phyloP scores from a whole-genome alignment of 2,329 filamentous ascomycete genomes.

The Nakataea oryzae region DNA sequence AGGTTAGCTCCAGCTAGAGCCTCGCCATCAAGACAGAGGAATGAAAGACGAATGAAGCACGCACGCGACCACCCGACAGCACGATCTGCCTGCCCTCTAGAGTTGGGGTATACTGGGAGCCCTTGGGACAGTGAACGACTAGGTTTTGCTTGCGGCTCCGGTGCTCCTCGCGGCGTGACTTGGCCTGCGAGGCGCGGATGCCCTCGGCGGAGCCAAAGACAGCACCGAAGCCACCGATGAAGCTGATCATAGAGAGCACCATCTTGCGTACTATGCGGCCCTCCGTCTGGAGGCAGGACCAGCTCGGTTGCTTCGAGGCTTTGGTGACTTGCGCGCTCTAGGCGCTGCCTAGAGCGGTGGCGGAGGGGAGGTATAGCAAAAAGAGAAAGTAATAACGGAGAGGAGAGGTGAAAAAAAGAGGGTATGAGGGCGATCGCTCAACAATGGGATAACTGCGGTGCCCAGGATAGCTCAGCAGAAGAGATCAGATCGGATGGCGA shows the following conservation, averaged over 20 bases:
- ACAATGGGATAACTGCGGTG: not conserved
- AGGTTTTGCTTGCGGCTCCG: conserved; percentile 36
- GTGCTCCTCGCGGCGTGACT: conserved; percentile 33
- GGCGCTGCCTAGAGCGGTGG: not conserved
- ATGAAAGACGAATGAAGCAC: not conserved
- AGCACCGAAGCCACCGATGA: conserved; percentile 28
- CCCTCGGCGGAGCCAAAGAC: conserved; percentile 35
- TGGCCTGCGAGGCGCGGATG: conserved; percentile 34
- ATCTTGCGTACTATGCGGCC: conserved; percentile 6
- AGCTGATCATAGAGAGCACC: conserved; percentile 18
- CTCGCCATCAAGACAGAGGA: not conserved
- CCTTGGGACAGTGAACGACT: conserved; percentile 33
- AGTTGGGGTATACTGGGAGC: conserved; percentile 28
- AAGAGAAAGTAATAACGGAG: not conserved
- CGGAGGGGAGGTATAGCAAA: not conserved
- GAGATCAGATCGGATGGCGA: not conserved
- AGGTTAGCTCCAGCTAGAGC: not conserved
- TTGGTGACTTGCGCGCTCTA: not conserved
- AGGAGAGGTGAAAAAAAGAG: not conserved
- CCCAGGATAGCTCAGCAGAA: not conserved
- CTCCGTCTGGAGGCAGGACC: not conserved
- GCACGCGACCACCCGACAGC: conserved; percentile 25
- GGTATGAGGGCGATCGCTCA: not conserved
- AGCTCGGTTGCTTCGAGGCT: not conserved
- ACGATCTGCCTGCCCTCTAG: conserved; percentile 34